phyloP scores from a whole-genome alignment of 164 flowering plant species.

The Protea cynaroides region DNA sequence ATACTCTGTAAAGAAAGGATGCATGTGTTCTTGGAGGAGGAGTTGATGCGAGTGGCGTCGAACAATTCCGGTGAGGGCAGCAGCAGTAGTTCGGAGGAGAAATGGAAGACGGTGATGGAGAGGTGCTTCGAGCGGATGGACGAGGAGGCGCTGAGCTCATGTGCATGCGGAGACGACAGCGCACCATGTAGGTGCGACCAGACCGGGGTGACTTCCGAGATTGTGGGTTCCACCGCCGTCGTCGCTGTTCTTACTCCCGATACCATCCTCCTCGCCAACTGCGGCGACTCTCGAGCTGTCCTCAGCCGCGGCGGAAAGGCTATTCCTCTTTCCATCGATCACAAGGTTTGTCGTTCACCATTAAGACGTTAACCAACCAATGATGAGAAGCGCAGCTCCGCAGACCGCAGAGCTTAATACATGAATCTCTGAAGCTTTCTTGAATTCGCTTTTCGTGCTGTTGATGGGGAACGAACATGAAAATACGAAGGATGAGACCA shows the following conservation, averaged over 20 bases:
- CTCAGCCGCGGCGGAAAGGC: constrained; percentile 43
- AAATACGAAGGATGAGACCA: no score
- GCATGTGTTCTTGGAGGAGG: constrained; percentile 37
- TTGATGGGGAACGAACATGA: no score
- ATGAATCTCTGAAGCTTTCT: no score
- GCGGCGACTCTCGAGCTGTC: constrained; percentile 68
- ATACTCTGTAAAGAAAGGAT: constrained; percentile 33
- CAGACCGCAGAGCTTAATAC: no score
- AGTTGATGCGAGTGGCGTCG: constrained; percentile 31
- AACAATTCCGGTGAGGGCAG: background rate
- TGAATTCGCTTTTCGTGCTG: no score
- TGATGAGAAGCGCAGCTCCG: no score
- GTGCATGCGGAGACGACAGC: constrained; percentile 28
- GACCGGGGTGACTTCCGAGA: constrained; percentile 20
- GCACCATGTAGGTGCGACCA: constrained; percentile 24
- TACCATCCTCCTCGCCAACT: constrained; percentile 41
- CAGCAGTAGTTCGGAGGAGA: constrained; percentile 1
- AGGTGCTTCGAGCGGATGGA: constrained; percentile 40
- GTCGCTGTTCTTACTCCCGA: constrained; percentile 34
- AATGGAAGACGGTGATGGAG: constrained; percentile 25
- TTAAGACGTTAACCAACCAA: no score
- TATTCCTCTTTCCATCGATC: constrained; percentile 43
- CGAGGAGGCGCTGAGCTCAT: constrained; percentile 26
- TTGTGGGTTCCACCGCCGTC: constrained; percentile 54
- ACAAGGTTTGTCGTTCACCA: constrained; percentile 32